Percentiles rank a stretch among this genome's conserved stretches.
phyloP scores from a whole-genome alignment of 1,284 basidiomycete genomes.

The Boletus mariae region DNA sequence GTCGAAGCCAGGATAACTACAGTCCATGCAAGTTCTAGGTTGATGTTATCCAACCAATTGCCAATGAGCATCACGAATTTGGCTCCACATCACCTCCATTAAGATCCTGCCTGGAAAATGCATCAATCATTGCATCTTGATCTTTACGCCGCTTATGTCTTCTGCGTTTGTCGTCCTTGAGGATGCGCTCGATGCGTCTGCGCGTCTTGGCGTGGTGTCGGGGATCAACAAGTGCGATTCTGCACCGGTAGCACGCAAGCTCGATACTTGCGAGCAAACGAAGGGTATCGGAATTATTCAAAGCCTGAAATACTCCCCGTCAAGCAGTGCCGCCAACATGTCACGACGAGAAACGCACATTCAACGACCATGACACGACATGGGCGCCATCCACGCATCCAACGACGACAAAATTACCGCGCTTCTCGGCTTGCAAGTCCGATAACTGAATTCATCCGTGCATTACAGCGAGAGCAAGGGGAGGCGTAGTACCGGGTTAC shows the following conservation, averaged over 20 bases:
- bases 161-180: conserved; percentile 75
- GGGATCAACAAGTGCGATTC: conserved; percentile 61
- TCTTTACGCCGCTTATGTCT: conserved; percentile 76
- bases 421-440: conserved; percentile 76
- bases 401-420: conserved; percentile 79
- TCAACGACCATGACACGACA: conserved; percentile 81
- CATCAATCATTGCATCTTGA: conserved; percentile 73
- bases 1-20: conserved; percentile 8
- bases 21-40: conserved; percentile 12
- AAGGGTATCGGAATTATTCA: conserved; percentile 76
- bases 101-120: conserved; percentile 63
- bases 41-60: conserved; percentile 7
- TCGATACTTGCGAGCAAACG: conserved; percentile 76
- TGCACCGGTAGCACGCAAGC: conserved; percentile 72
- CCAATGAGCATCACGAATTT: conserved; percentile 19
- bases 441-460: conserved; percentile 43
- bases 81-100: conserved; percentile 33
- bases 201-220: conserved; percentile 57
- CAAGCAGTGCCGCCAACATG: conserved; percentile 6
- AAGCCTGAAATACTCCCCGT: conserved; percentile 44
- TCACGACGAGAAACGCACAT: conserved; percentile 42
- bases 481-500: conserved; percentile 40
- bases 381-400: conserved; percentile 66
- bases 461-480: conserved; percentile 6
- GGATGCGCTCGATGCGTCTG: conserved; percentile 67